Evolutionary conservation across 495 filamentous ascomycete species (phyloP), one percentile per base, ranked within the genome.

Genomic region (Cairneyella variabilis): DNA sequence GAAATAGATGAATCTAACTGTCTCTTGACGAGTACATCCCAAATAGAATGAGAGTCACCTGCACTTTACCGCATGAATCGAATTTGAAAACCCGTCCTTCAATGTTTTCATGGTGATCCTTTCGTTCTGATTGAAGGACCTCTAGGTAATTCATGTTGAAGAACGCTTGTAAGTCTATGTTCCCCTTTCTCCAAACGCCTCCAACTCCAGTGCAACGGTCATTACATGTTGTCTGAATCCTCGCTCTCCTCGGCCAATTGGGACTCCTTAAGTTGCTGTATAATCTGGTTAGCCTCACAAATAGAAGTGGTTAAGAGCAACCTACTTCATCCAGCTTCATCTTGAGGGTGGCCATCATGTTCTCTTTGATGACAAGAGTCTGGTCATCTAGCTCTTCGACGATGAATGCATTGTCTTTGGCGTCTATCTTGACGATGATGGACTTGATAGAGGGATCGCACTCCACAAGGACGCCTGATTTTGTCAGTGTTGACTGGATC

Each of bases 361-460:
- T 77, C 61, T 90, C 86, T 63, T 89, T 89, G 54, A 90, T 80
- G 2, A 91, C 76, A 2, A 91, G 71, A 36, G 82, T 82, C 50
- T 82, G 74, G 60, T 90, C 87, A 62, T 89, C 87, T 1, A 90
- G 70, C 41, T 89, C 86, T 64, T 89, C 86, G 41, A 82, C 78
- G 38, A 82, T 76, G 57, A 75, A 75, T 37, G 77, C 74, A 57
- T 80, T 69, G 39, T 69, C 65, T 11, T 70, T 64, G 71, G 72
- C 67, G 66, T 88, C 67, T 66, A 88, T 72, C 62, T 78, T 75
- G 64, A 84, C 41, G 67, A 86, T 76, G 63, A 80, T 79, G 50
- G 78, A 74, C 63, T 76, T 78, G 69, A 79, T 78, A 38, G 69
- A 75, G 23, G 73, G 76, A 62, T 91, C 88, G 70, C 86, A 89